Conservation (phyloP, 2,329 filamentous ascomycete species). For the Teratosphaeria epicoccoides region DNA sequence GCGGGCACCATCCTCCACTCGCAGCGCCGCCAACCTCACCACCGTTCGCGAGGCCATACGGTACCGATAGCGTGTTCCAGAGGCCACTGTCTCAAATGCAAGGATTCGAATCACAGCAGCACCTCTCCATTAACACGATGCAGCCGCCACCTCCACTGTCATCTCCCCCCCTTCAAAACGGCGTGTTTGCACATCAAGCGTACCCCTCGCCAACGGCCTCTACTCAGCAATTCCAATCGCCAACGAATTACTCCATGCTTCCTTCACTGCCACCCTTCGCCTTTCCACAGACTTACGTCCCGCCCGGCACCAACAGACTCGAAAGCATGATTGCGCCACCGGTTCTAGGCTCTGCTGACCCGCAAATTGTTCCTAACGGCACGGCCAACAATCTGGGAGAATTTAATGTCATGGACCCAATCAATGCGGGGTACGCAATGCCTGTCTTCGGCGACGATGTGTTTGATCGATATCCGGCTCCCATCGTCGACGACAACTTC, state of each 20-base stretch:
- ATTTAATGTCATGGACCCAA: slow-evolving; percentile 32
- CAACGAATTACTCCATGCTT: slow-evolving; percentile 12
- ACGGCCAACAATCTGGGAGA: slow-evolving; percentile 16
- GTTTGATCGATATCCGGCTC: slow-evolving; percentile 72
- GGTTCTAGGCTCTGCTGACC: slow-evolving; percentile 10
- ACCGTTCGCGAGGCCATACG: slow-evolving; percentile 11
- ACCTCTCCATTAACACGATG: slow-evolving; percentile 14
- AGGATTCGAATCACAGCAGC: slow-evolving; percentile 9
- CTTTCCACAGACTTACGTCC: slow-evolving; percentile 10
- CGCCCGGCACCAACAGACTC: slow-evolving; percentile 4
- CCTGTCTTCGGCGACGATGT: slow-evolving; percentile 77
- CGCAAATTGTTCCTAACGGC: slow-evolving; percentile 14
- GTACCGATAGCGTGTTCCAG: slow-evolving; percentile 12
- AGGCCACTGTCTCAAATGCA: slow-evolving; percentile 8
- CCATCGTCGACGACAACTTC: slow-evolving; percentile 18
- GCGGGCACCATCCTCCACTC: not conserved
- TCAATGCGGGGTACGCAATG: slow-evolving; percentile 51
- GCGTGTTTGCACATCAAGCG: slow-evolving; percentile 13
- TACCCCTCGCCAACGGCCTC: slow-evolving; percentile 12
- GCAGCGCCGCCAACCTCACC: slow-evolving; percentile 4
- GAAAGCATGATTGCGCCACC: slow-evolving; percentile 17
- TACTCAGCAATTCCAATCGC: slow-evolving; percentile 13
- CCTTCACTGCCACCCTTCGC: slow-evolving; percentile 20
- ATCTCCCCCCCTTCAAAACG: slow-evolving; percentile 9
- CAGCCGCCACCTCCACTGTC: slow-evolving; percentile 17